Evolutionary conservation across 75 land plant species (phyloP).

Genomic region (Cupressus sempervirens): DNA sequence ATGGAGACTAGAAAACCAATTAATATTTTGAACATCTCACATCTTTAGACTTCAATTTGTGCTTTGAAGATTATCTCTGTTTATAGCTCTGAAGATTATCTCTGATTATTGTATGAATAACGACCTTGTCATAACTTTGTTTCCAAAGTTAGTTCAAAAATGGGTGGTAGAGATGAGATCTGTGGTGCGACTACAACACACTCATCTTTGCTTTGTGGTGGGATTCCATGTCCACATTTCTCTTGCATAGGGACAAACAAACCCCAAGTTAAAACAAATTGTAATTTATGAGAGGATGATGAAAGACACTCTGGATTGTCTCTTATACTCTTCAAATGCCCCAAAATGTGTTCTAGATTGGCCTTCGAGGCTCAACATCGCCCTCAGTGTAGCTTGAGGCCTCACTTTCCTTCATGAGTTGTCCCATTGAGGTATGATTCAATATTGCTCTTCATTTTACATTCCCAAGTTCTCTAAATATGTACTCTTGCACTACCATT

Average conservation of each 20-base stretch:
- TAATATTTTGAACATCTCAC: too few relatives aligned
- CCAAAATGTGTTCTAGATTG: constrained; percentile 25
- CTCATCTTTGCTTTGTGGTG: constrained; percentile 15
- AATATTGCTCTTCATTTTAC: not conserved
- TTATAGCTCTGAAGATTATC: not conserved
- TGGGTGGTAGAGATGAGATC: constrained; percentile 13
- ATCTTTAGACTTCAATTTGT: not conserved
- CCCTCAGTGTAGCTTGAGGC: constrained; percentile 39
- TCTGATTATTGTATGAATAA: not conserved
- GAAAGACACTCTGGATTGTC: constrained; percentile 33
- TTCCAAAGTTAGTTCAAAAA: constrained; percentile 5
- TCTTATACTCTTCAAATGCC: constrained; percentile 14
- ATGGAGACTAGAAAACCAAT: too few relatives aligned
- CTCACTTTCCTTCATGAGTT: constrained; percentile 39
- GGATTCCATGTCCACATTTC: constrained; percentile 11
- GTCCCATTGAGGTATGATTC: constrained; percentile 12
- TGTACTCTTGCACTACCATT: too few relatives aligned
- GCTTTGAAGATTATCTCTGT: not conserved
- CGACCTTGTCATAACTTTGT: not conserved
- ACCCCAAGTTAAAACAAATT: not conserved
- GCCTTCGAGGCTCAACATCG: constrained; percentile 32
- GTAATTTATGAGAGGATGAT: constrained; percentile 12
- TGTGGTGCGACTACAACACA: constrained; percentile 11
- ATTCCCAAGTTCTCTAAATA: too few relatives aligned
- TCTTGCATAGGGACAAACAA: not conserved